A percentile compares a stretch with the other conserved stretches of the same genome.
phyloP scores from a whole-genome alignment of 106 monocot genomes.

The Dendrobium huoshanense region DNA sequence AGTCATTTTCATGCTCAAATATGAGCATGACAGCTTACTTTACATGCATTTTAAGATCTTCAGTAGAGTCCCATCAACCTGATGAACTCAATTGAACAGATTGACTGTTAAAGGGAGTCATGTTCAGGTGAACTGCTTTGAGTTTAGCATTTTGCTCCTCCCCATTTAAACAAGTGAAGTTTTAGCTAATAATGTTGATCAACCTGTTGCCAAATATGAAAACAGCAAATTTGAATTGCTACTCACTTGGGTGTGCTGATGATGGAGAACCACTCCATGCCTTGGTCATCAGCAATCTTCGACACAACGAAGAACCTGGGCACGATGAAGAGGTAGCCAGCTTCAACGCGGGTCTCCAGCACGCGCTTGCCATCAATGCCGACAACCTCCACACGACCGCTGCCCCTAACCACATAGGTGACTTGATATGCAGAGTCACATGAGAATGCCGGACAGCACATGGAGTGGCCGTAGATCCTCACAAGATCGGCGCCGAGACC shows the following conservation, averaged over 20 bases:
- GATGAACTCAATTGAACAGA: no score
- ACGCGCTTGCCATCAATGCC: constrained; percentile 70
- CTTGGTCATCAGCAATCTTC: constrained; percentile 71
- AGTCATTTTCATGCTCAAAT: no score
- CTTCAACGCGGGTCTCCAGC: constrained; percentile 46
- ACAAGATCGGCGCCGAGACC: constrained; percentile 81
- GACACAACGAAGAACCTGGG: constrained; percentile 89
- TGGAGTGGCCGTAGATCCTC: constrained; percentile 55
- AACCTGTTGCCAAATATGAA: no score
- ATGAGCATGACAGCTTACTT: no score
- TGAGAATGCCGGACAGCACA: constrained; percentile 92
- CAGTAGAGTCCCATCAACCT: no score
- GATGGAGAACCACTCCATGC: constrained; percentile 92
- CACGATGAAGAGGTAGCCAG: constrained; percentile 65
- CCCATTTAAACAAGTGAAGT: no score
- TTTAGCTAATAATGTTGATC: no score
- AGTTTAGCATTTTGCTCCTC: no score
- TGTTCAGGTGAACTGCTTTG: no score
- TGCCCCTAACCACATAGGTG: constrained; percentile 64
- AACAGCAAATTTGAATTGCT: background rate
- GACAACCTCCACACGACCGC: constrained; percentile 78
- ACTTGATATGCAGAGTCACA: constrained; percentile 86
- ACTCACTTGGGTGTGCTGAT: constrained; percentile 81
- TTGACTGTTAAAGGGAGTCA: no score
- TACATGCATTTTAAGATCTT: no score